Conservation (phyloP, 345 rosid species). For the Citrus hindsii region DNA sequence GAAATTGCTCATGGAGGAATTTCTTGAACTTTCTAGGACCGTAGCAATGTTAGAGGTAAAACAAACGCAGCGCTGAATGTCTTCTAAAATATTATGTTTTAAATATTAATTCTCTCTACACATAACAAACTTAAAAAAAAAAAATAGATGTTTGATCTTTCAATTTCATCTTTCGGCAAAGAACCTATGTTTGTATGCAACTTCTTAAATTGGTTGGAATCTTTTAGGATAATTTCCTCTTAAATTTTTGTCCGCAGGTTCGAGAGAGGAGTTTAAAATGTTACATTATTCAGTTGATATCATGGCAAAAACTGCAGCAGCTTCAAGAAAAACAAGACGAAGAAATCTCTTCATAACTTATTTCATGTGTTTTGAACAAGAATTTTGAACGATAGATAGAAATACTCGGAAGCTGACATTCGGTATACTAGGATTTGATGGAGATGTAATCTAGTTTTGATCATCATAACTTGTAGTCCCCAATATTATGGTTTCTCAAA, state of each 20-base stretch:
- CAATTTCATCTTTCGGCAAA: neutral
- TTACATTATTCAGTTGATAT: conserved; percentile 34
- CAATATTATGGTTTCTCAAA: neutral
- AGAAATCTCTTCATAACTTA: conserved; percentile 1
- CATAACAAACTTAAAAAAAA: neutral
- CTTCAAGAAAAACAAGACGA: neutral
- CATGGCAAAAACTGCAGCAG: conserved; percentile 20
- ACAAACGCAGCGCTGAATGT: too few relatives aligned
- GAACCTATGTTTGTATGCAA: neutral
- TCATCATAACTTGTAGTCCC: neutral
- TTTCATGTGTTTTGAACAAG: neutral
- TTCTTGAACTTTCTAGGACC: conserved; percentile 49
- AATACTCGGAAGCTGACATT: neutral
- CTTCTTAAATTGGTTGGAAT: neutral
- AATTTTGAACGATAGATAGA: neutral
- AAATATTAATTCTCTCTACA: neutral
- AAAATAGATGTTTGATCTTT: neutral
- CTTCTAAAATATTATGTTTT: neutral
- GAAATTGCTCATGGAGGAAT: conserved; percentile 56
- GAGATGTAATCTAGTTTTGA: neutral
- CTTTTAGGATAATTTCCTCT: neutral
- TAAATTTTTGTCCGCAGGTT: conserved; percentile 37
- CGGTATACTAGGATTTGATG: neutral
- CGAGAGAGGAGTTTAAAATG: conserved; percentile 59
- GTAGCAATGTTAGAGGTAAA: conserved; percentile 56